These are phyloP conservation scores for Carpediemonas membranifera DNA, from an alignment of 78 protist genomes.

Conservation along the genomic window DNA sequence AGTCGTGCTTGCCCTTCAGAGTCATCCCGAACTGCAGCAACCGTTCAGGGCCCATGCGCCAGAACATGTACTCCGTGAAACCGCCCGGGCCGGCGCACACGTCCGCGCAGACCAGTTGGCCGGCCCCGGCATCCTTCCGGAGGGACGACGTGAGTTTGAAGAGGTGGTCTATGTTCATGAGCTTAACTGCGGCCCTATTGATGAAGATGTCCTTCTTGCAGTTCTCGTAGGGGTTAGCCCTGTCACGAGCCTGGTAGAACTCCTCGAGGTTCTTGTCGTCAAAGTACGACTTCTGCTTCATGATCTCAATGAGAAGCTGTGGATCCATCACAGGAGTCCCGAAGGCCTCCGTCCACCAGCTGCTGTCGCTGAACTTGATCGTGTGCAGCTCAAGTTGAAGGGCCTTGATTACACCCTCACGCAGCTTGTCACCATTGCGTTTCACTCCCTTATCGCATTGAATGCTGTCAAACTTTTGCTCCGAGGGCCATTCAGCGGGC, in stretches of 20 bases:
- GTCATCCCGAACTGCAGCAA: constrained; percentile 55
- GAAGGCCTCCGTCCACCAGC: too few species aligned
- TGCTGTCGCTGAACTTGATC: too few species aligned
- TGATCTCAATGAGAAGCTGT: background rate
- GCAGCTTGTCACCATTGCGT: too few species aligned
- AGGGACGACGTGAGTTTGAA: constrained; percentile 6
- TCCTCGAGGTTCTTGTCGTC: background rate
- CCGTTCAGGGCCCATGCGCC: constrained; percentile 28
- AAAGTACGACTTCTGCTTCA: background rate
- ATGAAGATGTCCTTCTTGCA: constrained; percentile 45
- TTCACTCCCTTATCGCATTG: too few species aligned
- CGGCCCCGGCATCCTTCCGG: background rate
- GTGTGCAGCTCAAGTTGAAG: too few species aligned
- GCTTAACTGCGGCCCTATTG: constrained; percentile 78
- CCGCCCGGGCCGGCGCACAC: constrained; percentile 86
- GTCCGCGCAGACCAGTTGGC: constrained; percentile 34
- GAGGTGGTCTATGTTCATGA: constrained; percentile 62
- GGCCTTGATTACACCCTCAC: too few species aligned
- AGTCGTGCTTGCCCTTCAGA: constrained; percentile 49
- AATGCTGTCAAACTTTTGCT: too few species aligned
- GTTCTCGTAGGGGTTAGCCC: constrained; percentile 23
- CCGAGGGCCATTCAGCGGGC: too few species aligned
- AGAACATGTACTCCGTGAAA: constrained; percentile 63
- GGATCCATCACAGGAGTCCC: background rate
- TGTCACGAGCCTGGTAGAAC: constrained; percentile 7